Conservation (phyloP, 139 green algal species). For the Zygnema circumcarinatum region DNA sequence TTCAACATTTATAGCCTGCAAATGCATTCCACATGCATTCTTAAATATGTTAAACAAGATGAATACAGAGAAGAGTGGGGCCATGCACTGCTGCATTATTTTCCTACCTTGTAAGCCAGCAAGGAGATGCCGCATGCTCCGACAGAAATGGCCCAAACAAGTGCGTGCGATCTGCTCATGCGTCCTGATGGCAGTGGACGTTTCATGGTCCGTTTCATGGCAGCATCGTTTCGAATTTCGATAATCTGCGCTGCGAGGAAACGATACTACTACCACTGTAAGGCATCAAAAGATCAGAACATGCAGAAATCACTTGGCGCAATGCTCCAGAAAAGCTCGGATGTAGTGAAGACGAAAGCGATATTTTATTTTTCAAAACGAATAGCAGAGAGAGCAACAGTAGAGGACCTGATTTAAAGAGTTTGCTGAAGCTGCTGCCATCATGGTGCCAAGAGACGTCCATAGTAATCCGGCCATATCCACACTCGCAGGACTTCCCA, state of each 20-base stretch:
- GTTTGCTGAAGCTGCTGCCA: conserved; percentile 88
- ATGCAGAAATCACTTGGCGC: too few relatives aligned
- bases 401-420: conserved; percentile 88
- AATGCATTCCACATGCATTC: too few relatives aligned
- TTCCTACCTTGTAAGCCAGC: background rate
- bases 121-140: conserved; percentile 77
- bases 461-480: conserved; percentile 78
- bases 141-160: conserved; percentile 78
- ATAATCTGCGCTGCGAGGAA: conserved; percentile 74
- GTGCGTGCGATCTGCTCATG: conserved; percentile 73
- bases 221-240: conserved; percentile 41
- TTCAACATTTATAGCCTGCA: conserved; percentile 4
- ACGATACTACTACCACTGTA: too few relatives aligned
- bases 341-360: too few relatives aligned
- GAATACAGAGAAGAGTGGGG: too few relatives aligned
- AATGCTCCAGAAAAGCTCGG: too few relatives aligned
- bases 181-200: conserved; percentile 89
- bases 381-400: background rate
- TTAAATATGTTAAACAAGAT: too few relatives aligned
- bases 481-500: conserved; percentile 76
- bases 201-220: conserved; percentile 79
- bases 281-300: too few relatives aligned
- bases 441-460: conserved; percentile 88
- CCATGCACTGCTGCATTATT: too few relatives aligned
- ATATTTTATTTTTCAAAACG: too few relatives aligned